Percentiles rank a stretch among this genome's conserved stretches.
Evolutionary conservation across 192 early-diverging fungal species (phyloP).

Genomic region (Entomortierella parvispora): DNA sequence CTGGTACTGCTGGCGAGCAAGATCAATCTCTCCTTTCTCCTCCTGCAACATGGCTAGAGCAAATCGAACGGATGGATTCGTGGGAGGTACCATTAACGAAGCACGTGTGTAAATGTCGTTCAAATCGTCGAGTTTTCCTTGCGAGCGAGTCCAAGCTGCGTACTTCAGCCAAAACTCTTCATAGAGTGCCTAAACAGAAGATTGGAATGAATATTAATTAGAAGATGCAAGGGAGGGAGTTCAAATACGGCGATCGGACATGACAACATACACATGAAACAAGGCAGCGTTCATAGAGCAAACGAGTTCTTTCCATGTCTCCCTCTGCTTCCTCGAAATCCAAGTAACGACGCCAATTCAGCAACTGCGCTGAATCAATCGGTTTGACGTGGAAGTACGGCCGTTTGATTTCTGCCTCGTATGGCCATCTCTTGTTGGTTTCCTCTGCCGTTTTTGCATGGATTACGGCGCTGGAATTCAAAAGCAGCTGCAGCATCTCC

Average conservation of each 20-base stretch:
- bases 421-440: conserved; percentile 81
- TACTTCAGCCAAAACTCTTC: conserved; percentile 84
- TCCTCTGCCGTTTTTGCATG: conserved; percentile 74
- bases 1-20: conserved; percentile 68
- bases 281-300: conserved; percentile 78
- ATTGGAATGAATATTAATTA: too few relatives aligned
- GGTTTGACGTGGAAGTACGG: conserved; percentile 86
- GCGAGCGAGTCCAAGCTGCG: conserved; percentile 63
- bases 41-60: conserved; percentile 72
- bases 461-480: conserved; percentile 61
- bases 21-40: conserved; percentile 62
- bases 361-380: conserved; percentile 72
- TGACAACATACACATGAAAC: conserved; percentile 73
- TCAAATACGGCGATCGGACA: too few relatives aligned
- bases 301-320: conserved; percentile 64
- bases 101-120: conserved; percentile 66
- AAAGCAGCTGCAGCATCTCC: conserved; percentile 66
- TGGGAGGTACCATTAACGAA: conserved; percentile 61
- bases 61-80: conserved; percentile 66
- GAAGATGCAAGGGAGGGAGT: too few relatives aligned
- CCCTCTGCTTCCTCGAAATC: conserved; percentile 76
- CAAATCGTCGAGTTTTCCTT: conserved; percentile 58
- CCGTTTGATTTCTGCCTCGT: conserved; percentile 80
- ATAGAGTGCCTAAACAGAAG: conserved; percentile 71
- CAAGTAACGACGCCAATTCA: conserved; percentile 78